These are phyloP conservation scores for Kuraishia ogatae DNA, from an alignment of 805 yeast genomes.

Conservation along the genomic window DNA sequence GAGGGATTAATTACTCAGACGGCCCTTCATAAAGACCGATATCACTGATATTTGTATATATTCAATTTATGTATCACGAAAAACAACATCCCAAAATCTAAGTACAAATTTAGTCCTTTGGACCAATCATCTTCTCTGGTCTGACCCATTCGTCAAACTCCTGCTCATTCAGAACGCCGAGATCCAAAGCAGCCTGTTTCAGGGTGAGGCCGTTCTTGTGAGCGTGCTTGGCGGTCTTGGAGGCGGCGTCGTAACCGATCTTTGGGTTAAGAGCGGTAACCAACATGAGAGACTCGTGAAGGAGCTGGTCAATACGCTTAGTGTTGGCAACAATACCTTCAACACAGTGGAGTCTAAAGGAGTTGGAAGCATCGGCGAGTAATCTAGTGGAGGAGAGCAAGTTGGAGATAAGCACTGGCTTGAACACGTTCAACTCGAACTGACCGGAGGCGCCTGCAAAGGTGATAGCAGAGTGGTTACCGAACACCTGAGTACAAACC, in stretches of 20 bases:
- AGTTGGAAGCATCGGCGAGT: constrained; percentile 79
- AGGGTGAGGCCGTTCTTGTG: constrained; percentile 96
- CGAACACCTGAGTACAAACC: constrained; percentile 97
- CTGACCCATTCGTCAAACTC: constrained; percentile 96
- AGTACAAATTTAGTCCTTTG: constrained; percentile 31
- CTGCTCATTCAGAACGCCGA: constrained; percentile 71
- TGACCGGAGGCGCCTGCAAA: constrained; percentile 99
- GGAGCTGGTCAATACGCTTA: constrained; percentile 75
- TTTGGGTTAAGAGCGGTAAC: constrained; percentile 98
- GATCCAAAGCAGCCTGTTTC: constrained; percentile 89
- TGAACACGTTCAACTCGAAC: constrained; percentile 96
- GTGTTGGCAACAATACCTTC: constrained; percentile 88
- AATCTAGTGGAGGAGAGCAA: constrained; percentile 81
- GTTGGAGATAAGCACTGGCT: constrained; percentile 92
- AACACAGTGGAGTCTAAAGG: constrained; percentile 92
- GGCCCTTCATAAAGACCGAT: neutral
- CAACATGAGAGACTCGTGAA: constrained; percentile 95
- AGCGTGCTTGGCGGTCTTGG: constrained; percentile 97
- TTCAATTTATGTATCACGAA: neutral
- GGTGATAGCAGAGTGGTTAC: constrained; percentile 91
- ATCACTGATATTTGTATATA: neutral
- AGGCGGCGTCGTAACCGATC: constrained; percentile 96
- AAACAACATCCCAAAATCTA: neutral
- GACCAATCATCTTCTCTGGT: constrained; percentile 98
- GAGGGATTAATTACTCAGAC: neutral